Evolutionary conservation across 148 eudicot species (phyloP), one percentile per base, ranked within the genome.

Genomic region (Linanthus parryae): DNA sequence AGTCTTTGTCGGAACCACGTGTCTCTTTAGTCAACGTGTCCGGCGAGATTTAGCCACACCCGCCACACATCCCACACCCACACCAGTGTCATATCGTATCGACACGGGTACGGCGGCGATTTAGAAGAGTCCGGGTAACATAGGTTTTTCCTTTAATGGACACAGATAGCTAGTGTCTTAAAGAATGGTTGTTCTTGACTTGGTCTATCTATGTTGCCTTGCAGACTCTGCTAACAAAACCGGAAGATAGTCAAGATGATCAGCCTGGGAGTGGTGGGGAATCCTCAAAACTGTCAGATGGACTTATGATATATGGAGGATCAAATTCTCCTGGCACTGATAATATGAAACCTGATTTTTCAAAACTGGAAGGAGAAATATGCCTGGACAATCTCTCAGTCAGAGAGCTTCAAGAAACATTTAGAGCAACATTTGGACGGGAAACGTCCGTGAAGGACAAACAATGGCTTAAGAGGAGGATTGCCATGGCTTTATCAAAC

Each of bases 391-490:
- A 55, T 17, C 73, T 88, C 21, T 65, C 91, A 51, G 90, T 88
- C 39, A 83, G 66, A 57, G 99, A 84, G 65, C 95, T 94, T 65
- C 99, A 88, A 52, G 96, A 88, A 67, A 84, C 95, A 47, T 94
- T 94, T 56, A 79, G 57, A 76, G 99, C 96, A 47, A 77, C 96
- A 42, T 94, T 94, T 68, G 99, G 99, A 19, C 79, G 99, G 48
- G 80, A 70, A 78, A 94, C 99, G 53, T 64, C 88, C 51, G 85
- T 78, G 51, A 94, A 94, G 69, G 99, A 94, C 54, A 94, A 94
- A 57, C 79, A 75, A 58, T 94, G 99, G 99, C 95, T 94, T 28
- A 84, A 84, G 57, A 68, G 99, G 66, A 79, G 99, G 79, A 94
- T 94, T 63, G 73, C 79, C 22, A 88, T 94, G 99, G 99, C 85